Evolutionary conservation across 352 stramenopile species (phyloP), one percentile per base, ranked within the genome.

Genomic region (Phytopythium delawarense): DNA sequence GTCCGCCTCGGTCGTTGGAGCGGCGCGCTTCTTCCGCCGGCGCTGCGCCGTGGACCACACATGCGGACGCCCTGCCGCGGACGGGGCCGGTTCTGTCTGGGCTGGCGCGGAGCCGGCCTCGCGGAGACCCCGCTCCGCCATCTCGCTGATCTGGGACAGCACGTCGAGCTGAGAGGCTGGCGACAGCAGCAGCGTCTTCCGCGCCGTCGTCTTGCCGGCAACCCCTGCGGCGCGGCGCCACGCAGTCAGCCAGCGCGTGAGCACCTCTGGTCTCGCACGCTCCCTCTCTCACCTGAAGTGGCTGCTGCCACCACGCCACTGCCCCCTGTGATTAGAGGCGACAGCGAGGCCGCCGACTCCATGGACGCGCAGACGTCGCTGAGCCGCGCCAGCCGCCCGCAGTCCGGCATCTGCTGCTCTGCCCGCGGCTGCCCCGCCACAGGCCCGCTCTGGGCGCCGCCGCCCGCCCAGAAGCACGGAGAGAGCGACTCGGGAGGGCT

Each of bases 121-220:
- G 25, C 42, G 54, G 28, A 57, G 69, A 20, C 71, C 65, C 46
- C 45, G 65, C 48, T 87, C 80, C 4, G 78, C 84, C 25, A 92
- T 64, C 54, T 84, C 78, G 50, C 84, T 92, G 59, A 92, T 89
- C 62, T 91, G 79, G 2, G 84, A 87, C 13, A 92, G 75, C 23
- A 91, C 76, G 63, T 92, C 66, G 13, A 92, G 65, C 55, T 92
- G 84, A 20, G 84, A 89, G 18, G 70, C 74, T 1, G 84, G 84
- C 40, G 84, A 92, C 53, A 92, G 65, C 51, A 76, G 28, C 30
- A 89, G 42, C 53, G 81, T 66, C 21, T 60, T 63, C n/a, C 7
- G 28, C 30, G 50, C 50, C 15, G 9, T 7, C 5, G 50, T 5
- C 1, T 28, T 28, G 16, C 16, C 25, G 1, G 28, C 28, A 23